These are phyloP conservation scores for Solanum commersonii DNA, from an alignment of 257 asterid species.

Conservation along the genomic window DNA sequence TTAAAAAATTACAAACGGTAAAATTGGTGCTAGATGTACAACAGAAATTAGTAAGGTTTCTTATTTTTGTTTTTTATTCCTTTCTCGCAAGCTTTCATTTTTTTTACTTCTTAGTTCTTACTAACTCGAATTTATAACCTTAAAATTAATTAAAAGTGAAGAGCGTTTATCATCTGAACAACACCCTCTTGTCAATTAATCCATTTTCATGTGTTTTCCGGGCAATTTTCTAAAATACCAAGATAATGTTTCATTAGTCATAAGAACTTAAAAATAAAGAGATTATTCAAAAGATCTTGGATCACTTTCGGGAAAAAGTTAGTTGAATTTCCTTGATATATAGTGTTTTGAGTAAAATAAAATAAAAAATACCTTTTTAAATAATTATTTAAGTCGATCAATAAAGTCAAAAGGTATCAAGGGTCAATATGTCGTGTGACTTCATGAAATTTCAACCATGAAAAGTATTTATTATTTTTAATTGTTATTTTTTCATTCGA, in stretches of 20 bases:
- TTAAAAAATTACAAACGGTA: not conserved
- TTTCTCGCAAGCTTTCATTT: not conserved
- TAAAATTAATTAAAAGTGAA: rapidly evolving
- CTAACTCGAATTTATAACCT: rapidly evolving
- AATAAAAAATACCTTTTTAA: no score
- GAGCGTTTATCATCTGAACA: not conserved
- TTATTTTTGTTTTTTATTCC: no score
- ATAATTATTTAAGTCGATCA: not conserved
- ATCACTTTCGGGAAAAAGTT: not conserved
- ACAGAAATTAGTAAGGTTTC: not conserved
- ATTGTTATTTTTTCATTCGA: no score
- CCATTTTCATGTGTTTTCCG: no score
- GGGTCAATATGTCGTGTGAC: not conserved
- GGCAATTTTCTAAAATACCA: no score
- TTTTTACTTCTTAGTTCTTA: no score
- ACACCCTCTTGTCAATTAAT: not conserved
- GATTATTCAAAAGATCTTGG: not conserved
- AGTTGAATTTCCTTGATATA: not conserved
- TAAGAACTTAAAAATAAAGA: not conserved
- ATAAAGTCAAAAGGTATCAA: not conserved
- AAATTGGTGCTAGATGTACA: not conserved
- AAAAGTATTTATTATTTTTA: not conserved
- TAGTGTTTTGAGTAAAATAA: not conserved
- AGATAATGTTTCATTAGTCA: no score
- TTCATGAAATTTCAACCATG: not conserved